These are phyloP conservation scores for Trichopus zeylanicus DNA, from an alignment of 116 monocot species.

Conservation along the genomic window DNA sequence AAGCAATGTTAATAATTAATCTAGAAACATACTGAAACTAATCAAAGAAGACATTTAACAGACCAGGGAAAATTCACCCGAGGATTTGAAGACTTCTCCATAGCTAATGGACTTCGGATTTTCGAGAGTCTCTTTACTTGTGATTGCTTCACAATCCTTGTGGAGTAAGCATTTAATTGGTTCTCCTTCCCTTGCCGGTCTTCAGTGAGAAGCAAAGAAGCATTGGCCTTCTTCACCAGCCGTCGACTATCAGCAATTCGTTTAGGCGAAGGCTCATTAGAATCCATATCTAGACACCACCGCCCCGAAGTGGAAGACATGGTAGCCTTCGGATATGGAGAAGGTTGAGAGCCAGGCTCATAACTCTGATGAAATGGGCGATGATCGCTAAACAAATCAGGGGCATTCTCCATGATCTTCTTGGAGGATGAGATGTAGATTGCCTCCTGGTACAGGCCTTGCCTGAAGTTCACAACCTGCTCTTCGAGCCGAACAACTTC, in stretches of 20 bases:
- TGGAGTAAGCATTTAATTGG: conserved; percentile 18
- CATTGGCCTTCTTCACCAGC: conserved; percentile 16
- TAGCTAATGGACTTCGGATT: neutral
- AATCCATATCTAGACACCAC: conserved; percentile 10
- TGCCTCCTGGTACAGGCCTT: conserved; percentile 51
- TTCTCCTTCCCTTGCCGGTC: conserved; percentile 45
- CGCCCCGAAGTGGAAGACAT: conserved; percentile 1
- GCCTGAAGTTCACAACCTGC: conserved; percentile 54
- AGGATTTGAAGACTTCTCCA: conserved; percentile 1
- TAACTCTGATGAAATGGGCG: conserved; percentile 4
- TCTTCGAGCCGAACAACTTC: conserved; percentile 55
- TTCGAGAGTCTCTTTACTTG: conserved; percentile 14
- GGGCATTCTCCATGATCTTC: conserved; percentile 16
- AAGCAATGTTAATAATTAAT: neutral
- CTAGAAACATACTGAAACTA: neutral
- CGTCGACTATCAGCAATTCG: conserved; percentile 7
- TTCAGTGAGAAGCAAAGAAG: neutral
- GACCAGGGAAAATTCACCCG: conserved; percentile 7
- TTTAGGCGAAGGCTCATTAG: conserved; percentile 12
- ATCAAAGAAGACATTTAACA: neutral
- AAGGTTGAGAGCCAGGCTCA: neutral
- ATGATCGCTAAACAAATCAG: conserved; percentile 11
- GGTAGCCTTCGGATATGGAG: too few species aligned
- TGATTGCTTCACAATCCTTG: conserved; percentile 18
- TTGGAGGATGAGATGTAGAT: conserved; percentile 29